phyloP scores from a whole-genome alignment of 257 asterid species.

The Solanum pennellii region DNA sequence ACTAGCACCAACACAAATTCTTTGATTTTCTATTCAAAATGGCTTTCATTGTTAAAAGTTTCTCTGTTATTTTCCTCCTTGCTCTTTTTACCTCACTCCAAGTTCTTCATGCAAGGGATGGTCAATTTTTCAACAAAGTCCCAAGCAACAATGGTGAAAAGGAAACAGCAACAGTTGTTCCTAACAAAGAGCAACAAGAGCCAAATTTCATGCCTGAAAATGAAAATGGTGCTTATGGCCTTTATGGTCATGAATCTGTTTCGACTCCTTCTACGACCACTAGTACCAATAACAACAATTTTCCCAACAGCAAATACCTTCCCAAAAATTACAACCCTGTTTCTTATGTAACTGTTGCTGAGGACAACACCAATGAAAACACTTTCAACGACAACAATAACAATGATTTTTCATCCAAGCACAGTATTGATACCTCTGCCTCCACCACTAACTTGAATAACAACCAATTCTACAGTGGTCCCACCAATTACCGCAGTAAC shows the following conservation, averaged over 20 bases:
- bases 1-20: neutral
- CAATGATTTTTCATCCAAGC: neutral
- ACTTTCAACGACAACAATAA: neutral
- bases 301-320: constrained; percentile 32
- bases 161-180: neutral
- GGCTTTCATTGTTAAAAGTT: constrained; percentile 36
- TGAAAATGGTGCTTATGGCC: constrained; percentile 55
- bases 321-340: constrained; percentile 81
- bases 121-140: constrained; percentile 72
- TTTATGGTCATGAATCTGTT: constrained; percentile 64
- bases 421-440: neutral
- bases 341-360: constrained; percentile 53
- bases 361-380: constrained; percentile 2
- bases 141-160: constrained; percentile 20
- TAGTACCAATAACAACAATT: constrained; percentile 1
- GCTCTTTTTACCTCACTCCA: constrained; percentile 22
- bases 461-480: neutral
- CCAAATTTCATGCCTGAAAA: constrained; percentile 51
- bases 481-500: neutral
- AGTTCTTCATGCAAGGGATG: constrained; percentile 57
- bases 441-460: neutral
- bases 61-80: constrained; percentile 38
- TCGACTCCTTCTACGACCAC: constrained; percentile 3
- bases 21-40: constrained; percentile 9
- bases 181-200: constrained; percentile 26